Evolutionary conservation across 2,329 filamentous ascomycete species (phyloP), one percentile per base, ranked within the genome.

Genomic region (Neofusicoccum sp.): DNA sequence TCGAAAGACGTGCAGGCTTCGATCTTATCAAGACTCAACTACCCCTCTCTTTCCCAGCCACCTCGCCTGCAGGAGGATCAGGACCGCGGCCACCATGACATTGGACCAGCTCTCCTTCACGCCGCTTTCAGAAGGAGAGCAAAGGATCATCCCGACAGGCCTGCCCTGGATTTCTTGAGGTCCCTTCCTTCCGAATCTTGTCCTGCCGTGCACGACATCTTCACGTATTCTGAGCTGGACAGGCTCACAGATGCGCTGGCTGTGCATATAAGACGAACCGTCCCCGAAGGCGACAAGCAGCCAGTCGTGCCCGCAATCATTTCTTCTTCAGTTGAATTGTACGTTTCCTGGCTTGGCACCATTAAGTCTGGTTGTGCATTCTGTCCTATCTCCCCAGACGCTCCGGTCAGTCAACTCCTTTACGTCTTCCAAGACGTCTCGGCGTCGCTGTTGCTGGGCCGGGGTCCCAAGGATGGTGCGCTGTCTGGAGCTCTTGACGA

Each of bases 341-440:
- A 96, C 68, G 79, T 87, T 31, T 82, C 86, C 0, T 90, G 96
- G 33, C 78, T 96, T 31, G 91, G 85, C 1, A 82, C 88, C 26
- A 73, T 91, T 28, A 96, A 96, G 68, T 78, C 86, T 3, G 90
- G 91, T 7, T 88, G 86, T 67, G 90, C 86, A 6, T 95, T 96
- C 68, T 75, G 96, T n/a, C 91, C 91, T 0, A 79, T 96, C 3
- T 80, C 91, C 0, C 89, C 90, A 1, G 85, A 83, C n/a, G 89
- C 87, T 0, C 90, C 91, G 0, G 26, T 69, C 0, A 80, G 84
- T 11, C 71, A 70, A 30, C 63, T 83, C 2, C 80, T 80, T 60
- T 60, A 43, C 31, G 47, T 53, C n/a, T 60, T 60, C 24, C 58
- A 60, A 45, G 58, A 60, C 16, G 58, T 60, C 12, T n/a, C 34